phyloP scores from a whole-genome alignment of 2,329 filamentous ascomycete species.

The Colletotrichum salicis region DNA sequence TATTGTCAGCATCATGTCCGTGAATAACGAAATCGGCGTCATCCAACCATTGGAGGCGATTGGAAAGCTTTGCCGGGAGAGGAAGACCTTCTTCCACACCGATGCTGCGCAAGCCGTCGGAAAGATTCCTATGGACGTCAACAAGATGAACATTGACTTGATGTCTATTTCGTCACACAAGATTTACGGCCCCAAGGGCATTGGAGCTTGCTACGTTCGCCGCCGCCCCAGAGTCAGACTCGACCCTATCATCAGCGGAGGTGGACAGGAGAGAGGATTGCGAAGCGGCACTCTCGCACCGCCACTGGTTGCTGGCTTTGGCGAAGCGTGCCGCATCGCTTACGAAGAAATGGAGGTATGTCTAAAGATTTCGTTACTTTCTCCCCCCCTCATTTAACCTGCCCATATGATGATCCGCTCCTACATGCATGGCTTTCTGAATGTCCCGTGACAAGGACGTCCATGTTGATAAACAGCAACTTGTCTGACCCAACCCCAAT shows the following conservation, averaged over 20 bases:
- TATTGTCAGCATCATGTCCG: slow-evolving; percentile 96
- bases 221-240: slow-evolving; percentile 91
- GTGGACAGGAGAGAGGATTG: slow-evolving; percentile 94
- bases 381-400: slow-evolving; percentile 33
- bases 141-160: slow-evolving; percentile 96
- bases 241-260: slow-evolving; percentile 95
- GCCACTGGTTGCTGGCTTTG: slow-evolving; percentile 89
- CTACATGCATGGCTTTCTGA: slow-evolving; percentile 93
- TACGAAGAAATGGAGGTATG: slow-evolving; percentile 90
- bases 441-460: slow-evolving; percentile 70
- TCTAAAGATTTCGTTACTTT: slow-evolving; percentile 39
- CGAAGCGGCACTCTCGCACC: slow-evolving; percentile 94
- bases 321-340: slow-evolving; percentile 93
- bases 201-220: slow-evolving; percentile 95
- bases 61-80: slow-evolving; percentile 87
- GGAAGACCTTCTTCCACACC: slow-evolving; percentile 98
- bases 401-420: slow-evolving; percentile 80
- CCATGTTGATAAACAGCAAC: slow-evolving; percentile 74
- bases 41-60: slow-evolving; percentile 96
- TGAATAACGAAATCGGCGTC: slow-evolving; percentile 99
- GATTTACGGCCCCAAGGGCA: slow-evolving; percentile 97
- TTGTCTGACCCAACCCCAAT: slow-evolving; percentile 64
- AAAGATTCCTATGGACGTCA: slow-evolving; percentile 96
- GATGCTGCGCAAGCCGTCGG: slow-evolving; percentile 98
- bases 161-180: slow-evolving; percentile 99